These are phyloP conservation scores for Flammula alnicola DNA, from an alignment of 1,284 basidiomycete genomes.

Conservation along the genomic window DNA sequence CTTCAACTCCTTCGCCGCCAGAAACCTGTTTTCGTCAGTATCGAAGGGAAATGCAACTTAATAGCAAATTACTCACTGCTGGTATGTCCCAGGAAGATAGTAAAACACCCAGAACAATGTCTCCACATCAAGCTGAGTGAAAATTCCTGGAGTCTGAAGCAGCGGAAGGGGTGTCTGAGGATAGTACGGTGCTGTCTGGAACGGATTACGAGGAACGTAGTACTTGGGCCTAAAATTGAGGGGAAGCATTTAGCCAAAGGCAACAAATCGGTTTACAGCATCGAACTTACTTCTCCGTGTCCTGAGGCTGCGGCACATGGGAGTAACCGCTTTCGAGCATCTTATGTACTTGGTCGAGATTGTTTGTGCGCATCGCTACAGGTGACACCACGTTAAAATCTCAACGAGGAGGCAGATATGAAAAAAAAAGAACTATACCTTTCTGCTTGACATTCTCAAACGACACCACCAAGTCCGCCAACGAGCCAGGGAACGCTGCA, in stretches of 20 bases:
- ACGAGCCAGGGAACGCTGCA: conserved; percentile 73
- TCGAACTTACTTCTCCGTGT: conserved; percentile 86
- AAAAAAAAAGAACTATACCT: conserved; percentile 52
- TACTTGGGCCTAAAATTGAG: conserved; percentile 81
- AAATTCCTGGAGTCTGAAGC: conserved; percentile 86
- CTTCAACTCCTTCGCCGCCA: conserved; percentile 97
- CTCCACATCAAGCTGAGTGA: conserved; percentile 94
- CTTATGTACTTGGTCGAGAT: conserved; percentile 89
- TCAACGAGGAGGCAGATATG: neutral
- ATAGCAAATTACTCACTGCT: conserved; percentile 68
- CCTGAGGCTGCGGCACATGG: conserved; percentile 89
- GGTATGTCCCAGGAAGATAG: conserved; percentile 95
- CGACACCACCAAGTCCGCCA: conserved; percentile 93
- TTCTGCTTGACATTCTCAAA: conserved; percentile 98
- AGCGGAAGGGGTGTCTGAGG: conserved; percentile 87
- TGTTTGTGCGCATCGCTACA: conserved; percentile 79
- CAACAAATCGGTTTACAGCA: neutral
- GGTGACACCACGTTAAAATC: conserved; percentile 12
- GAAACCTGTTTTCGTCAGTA: conserved; percentile 61
- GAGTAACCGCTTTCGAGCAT: conserved; percentile 90
- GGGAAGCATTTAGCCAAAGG: neutral
- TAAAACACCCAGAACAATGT: conserved; percentile 99
- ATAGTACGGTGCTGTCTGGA: conserved; percentile 93
- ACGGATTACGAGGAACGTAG: conserved; percentile 94
- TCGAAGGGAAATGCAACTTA: conserved; percentile 3